Evolutionary conservation across 2,329 filamentous ascomycete genomes (phyloP).

Genomic region (Nemania sp.): DNA sequence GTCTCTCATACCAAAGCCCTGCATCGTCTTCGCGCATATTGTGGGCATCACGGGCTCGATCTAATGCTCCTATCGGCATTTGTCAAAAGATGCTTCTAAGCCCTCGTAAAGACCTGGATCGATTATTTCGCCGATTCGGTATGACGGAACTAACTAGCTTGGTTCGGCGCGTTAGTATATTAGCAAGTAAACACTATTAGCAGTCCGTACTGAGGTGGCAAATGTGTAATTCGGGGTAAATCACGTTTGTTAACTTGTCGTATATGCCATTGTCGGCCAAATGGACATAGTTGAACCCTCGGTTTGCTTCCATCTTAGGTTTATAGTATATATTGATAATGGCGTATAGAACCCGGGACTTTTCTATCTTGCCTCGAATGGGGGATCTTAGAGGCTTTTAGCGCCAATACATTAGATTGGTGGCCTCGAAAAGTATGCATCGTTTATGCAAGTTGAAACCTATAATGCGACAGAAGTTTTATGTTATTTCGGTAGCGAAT

Average conservation of each 20-base stretch:
- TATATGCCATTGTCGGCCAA: constrained; percentile 28
- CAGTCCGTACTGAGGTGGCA: neutral
- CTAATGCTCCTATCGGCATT: constrained; percentile 9
- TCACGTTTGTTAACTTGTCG: constrained; percentile 1
- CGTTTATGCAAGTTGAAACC: constrained; percentile 10
- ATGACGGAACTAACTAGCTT: neutral
- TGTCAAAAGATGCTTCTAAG: neutral
- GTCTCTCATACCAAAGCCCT: neutral
- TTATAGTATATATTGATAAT: neutral
- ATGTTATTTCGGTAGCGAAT: neutral
- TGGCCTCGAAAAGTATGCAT: neutral
- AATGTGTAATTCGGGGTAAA: neutral
- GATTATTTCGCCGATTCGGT: neutral
- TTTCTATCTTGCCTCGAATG: neutral
- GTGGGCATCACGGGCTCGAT: constrained; percentile 5
- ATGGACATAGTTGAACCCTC: neutral
- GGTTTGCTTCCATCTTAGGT: neutral
- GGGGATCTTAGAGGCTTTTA: neutral
- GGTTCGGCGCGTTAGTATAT: neutral
- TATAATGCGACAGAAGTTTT: constrained; percentile 9
- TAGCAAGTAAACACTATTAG: neutral
- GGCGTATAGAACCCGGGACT: neutral
- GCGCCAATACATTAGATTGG: neutral
- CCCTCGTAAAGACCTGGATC: neutral
- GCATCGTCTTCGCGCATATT: constrained; percentile 3